These are phyloP conservation scores for Yamadazyma dendronema DNA, from an alignment of 1,139 yeast species.

Conservation along the genomic window DNA sequence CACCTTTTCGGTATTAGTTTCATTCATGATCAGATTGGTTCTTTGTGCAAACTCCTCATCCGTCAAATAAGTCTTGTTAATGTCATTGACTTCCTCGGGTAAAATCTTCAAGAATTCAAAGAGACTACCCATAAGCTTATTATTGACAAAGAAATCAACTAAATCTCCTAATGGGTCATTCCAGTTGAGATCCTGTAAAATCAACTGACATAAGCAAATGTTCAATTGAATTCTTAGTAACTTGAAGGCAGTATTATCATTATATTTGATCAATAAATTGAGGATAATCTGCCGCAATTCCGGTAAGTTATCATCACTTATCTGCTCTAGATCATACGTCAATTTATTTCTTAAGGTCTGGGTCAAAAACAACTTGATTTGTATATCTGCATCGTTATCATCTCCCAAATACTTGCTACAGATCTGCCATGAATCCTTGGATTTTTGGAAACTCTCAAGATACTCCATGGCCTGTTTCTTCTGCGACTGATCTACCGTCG, in stretches of 20 bases:
- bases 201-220: conserved; percentile 76
- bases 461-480: conserved; percentile 64
- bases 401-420: conserved; percentile 34
- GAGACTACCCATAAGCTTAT: conserved; percentile 24
- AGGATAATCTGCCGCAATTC: conserved; percentile 64
- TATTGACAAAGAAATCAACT: conserved; percentile 45
- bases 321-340: conserved; percentile 79
- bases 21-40: conserved; percentile 57
- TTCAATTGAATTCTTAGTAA: conserved; percentile 77
- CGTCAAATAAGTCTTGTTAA: conserved; percentile 72
- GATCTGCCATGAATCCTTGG: conserved; percentile 65
- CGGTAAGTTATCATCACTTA: conserved; percentile 49
- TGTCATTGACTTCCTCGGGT: conserved; percentile 87
- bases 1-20: conserved; percentile 62
- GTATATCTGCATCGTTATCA: conserved; percentile 24
- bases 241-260: conserved; percentile 40
- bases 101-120: conserved; percentile 80
- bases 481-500: conserved; percentile 47
- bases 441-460: conserved; percentile 81
- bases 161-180: conserved; percentile 67
- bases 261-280: conserved; percentile 50
- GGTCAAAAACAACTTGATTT: conserved; percentile 77
- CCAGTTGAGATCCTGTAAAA: conserved; percentile 80
- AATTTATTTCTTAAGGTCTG: conserved; percentile 86
- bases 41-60: conserved; percentile 76